Base-by-base conservation (phyloP, 2,329 filamentous ascomycete species). In the Pseudocercospora fuligena region DNA sequence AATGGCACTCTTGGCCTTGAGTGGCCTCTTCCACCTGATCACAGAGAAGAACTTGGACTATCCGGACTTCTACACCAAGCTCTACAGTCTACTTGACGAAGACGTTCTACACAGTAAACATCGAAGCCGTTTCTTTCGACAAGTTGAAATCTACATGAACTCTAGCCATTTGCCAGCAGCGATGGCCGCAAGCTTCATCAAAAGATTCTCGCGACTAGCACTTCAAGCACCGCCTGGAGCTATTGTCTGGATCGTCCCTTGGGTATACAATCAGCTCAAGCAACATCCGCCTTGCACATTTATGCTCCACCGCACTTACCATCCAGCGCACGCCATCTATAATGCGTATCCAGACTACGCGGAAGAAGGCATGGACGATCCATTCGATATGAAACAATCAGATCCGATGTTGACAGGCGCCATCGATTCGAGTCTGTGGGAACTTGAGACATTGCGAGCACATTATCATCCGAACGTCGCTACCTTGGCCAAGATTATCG, bases 401-500 rank as follows among this genome's bases (percentile, higher is more conserved):
- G 92, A 99, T 70, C 96, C 95, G 0, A 92, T 93, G 86, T 85
- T 90, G 78, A 97, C 94, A 0, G 80, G 86, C 46, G 95, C 96
- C 19, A 92, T 99, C 66, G 93, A 98, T 65, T 97, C 93, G 79
- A 93, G 91, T 78, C 82, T 99, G 7, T 99, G 95, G 96, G 95
- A 99, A 78, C 86, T 99, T 61, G 91, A 96, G 67, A 93, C 93
- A 66, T 83, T 98, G 65, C 93, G 96, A 78, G 90, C 89, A 0
- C 96, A 99, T 79, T 98, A 97, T 79, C 95, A 99, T 77, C 95
- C 96, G 14, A 99, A 98, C 73, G 93, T 99, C 25, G 94, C 94
- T 0, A 95, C 94, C 2, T 89, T 99, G 72, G 91, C 93, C 53
- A 95, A 93, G 80, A 97, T 99, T 70, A 89, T 99, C 65, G 92